Percentiles rank a stretch among this genome's conserved stretches.
Evolutionary conservation across 345 rosid genomes (phyloP).

Genomic region (Acer yangbiense): DNA sequence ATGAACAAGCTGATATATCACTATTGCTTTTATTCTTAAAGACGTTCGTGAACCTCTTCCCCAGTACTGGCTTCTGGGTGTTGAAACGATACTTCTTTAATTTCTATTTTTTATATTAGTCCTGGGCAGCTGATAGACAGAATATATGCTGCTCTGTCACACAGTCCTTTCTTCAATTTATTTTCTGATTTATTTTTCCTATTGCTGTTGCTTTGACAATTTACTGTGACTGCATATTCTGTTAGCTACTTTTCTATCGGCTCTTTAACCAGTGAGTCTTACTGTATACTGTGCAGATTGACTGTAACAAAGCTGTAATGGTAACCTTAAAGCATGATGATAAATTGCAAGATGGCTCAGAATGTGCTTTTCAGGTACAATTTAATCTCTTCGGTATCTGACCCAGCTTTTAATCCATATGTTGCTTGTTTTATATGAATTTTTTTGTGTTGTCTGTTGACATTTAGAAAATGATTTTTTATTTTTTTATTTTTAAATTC

Average conservation of each 20-base stretch:
- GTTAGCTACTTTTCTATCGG: slow-evolving; percentile 14
- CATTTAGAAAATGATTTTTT: neutral
- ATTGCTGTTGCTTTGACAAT: neutral
- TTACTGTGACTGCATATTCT: neutral
- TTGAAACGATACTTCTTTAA: neutral
- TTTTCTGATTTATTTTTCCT: neutral
- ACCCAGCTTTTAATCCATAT: neutral
- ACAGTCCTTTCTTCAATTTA: neutral
- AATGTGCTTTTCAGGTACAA: slow-evolving; percentile 88
- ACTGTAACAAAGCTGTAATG: slow-evolving; percentile 90
- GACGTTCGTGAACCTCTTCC: neutral
- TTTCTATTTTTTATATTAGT: neutral
- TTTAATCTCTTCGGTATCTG: slow-evolving; percentile 20
- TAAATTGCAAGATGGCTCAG: slow-evolving; percentile 91
- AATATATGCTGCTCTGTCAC: neutral
- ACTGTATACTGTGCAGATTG: slow-evolving; percentile 60
- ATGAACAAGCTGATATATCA: neutral
- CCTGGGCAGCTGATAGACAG: neutral
- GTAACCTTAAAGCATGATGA: slow-evolving; percentile 95
- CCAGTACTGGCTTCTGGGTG: neutral
- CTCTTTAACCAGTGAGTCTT: slow-evolving; percentile 20
- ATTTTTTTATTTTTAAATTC: neutral
- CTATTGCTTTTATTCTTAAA: neutral
- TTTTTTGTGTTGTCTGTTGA: slow-evolving; percentile 13
- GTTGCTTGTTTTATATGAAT: slow-evolving; percentile 10